phyloP scores from a whole-genome alignment of 2,329 filamentous ascomycete genomes.

The Epichloe gansuensis region DNA sequence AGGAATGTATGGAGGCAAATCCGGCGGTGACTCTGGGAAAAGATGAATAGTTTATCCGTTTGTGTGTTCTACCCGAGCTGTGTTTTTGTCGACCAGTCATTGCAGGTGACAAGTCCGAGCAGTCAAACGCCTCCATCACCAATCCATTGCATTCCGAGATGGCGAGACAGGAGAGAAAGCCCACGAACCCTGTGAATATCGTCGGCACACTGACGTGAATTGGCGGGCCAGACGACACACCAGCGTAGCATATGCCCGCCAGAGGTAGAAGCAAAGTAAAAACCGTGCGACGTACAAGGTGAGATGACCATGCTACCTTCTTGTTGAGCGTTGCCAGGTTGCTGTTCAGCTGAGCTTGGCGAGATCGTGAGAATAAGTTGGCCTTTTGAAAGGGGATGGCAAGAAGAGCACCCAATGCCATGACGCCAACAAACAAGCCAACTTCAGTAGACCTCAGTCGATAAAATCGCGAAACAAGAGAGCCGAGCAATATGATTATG shows the following conservation, averaged over 20 bases:
- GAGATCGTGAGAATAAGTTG: constrained; percentile 53
- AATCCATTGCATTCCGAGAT: constrained; percentile 66
- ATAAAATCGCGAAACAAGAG: constrained; percentile 59
- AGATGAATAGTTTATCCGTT: constrained; percentile 59
- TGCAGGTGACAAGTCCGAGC: constrained; percentile 64
- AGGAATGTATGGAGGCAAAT: constrained; percentile 55
- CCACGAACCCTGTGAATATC: constrained; percentile 52
- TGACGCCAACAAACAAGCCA: constrained; percentile 51
- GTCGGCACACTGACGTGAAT: constrained; percentile 52
- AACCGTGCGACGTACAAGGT: constrained; percentile 54
- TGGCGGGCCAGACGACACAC: constrained; percentile 51
- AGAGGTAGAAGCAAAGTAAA: constrained; percentile 58
- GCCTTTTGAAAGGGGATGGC: constrained; percentile 66
- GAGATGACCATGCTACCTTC: constrained; percentile 57
- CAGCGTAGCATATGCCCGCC: constrained; percentile 53
- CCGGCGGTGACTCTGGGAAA: constrained; percentile 64
- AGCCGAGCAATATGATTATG: constrained; percentile 59
- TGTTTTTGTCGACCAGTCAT: constrained; percentile 46
- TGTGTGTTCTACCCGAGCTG: constrained; percentile 25
- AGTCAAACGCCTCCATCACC: constrained; percentile 73
- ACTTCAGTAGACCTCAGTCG: constrained; percentile 50
- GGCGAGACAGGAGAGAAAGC: constrained; percentile 60
- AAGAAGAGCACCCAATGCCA: constrained; percentile 56
- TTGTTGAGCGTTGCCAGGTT: constrained; percentile 56
- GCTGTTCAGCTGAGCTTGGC: constrained; percentile 44